Base-by-base conservation (phyloP, 208 protist species). In the Leishmania lainsoni region DNA sequence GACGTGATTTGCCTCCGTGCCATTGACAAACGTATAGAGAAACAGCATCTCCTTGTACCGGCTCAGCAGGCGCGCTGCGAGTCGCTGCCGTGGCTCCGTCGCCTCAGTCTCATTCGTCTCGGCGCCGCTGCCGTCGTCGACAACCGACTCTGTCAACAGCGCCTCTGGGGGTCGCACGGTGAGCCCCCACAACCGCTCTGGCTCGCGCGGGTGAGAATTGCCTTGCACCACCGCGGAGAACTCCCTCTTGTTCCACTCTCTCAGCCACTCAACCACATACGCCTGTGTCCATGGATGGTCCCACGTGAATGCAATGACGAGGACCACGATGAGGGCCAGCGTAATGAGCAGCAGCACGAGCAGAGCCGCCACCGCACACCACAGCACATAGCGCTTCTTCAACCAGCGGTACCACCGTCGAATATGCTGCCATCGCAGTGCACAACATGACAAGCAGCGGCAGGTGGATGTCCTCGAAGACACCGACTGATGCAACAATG, bases 21-120 rank as follows among this genome's bases (percentile, higher is more conserved):
- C 98, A 83, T 99, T 99, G 16, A 99, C 98, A 91, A 98, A 99
- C 1, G 95, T 99, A 88, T 99, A 99, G 16, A 99, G 89, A 32
- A 99, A 78, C 65, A 98, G 93, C 56, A 98, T 93, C 49, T 80
- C 63, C 0, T n/a, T 77, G 71, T 92, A 90, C 51, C 20, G 20
- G n/a, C 14, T 65, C 49, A 75, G 59, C 6, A 91, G 68, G 52
- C 86, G 66, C 35, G 32, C 29, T 3, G 32, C 16, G 0, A 84
- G 75, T 2, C 26, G 68, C 10, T 70, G 6, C 6, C 4, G 22
- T 39, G 39, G n/a, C 9, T 42, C 69, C 0, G 20, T 61, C 2
- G 22, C 49, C 1, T 58, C 49, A 12, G 75, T 65, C 5, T 14
- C 26, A 48, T 26, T 72, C 42, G 3, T 22, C 42, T 17, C 17